Evolutionary conservation across 225 moss, liverwort and hornwort species (phyloP).

Genomic region (Rhytidiadelphus loreus): DNA sequence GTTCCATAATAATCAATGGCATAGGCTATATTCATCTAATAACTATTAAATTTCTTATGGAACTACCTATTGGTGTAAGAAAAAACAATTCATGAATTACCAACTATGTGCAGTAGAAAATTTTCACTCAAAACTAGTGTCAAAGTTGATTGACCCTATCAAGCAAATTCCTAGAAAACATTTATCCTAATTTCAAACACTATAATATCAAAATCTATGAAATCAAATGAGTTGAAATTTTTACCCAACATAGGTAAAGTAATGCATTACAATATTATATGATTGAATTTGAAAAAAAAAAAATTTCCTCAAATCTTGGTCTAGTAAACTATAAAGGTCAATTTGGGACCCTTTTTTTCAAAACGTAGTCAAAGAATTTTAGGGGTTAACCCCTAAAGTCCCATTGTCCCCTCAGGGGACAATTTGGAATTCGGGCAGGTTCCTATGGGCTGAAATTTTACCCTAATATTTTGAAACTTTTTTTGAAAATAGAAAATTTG

Average conservation of each 20-base stretch:
- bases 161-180: accelerated
- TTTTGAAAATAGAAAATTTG: too few species aligned
- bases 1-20: too few species aligned
- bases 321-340: background rate
- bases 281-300: background rate
- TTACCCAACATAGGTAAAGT: background rate
- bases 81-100: background rate
- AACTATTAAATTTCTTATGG: background rate
- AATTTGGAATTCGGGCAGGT: too few species aligned
- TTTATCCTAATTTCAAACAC: background rate
- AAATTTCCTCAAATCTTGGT: background rate
- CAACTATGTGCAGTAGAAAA: background rate
- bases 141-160: background rate
- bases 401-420: too few species aligned
- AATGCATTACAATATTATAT: background rate
- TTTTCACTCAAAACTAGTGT: background rate
- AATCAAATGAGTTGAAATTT: background rate
- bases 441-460: too few species aligned
- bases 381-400: too few species aligned
- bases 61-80: background rate
- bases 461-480: too few species aligned
- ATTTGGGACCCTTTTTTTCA: background rate
- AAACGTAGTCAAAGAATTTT: background rate
- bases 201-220: background rate
- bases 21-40: background rate